Evolutionary conservation across 805 yeast genomes (phyloP).

Genomic region (Pichia insulana): DNA sequence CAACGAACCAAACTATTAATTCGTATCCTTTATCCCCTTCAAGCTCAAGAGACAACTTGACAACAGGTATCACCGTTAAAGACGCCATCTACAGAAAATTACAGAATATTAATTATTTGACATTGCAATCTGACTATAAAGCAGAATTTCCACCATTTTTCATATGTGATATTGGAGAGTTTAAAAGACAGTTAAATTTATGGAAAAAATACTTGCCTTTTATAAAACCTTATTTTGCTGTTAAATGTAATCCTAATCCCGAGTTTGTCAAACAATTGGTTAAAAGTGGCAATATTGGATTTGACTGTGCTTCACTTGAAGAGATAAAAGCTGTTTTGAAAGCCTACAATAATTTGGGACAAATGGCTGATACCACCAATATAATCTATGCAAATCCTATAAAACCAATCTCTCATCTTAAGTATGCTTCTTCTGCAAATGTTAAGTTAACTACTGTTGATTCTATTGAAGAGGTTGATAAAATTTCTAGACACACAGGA

Average conservation of each 20-base stretch:
- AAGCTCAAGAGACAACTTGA: not conserved
- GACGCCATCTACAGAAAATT: conserved; percentile 10
- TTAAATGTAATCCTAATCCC: conserved; percentile 80
- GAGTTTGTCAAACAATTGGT: conserved; percentile 51
- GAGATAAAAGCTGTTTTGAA: conserved; percentile 65
- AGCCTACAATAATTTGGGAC: not conserved
- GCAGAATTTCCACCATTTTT: conserved; percentile 74
- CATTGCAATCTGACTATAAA: not conserved
- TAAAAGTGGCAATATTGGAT: conserved; percentile 52
- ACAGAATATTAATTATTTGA: conserved; percentile 36
- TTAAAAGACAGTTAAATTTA: conserved; percentile 47
- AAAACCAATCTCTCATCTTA: conserved; percentile 73
- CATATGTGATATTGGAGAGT: conserved; percentile 75
- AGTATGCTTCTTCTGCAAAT: conserved; percentile 50
- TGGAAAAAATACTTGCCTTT: conserved; percentile 66
- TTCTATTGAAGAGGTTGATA: conserved; percentile 74
- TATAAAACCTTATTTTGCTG: conserved; percentile 86
- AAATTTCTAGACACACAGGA: conserved; percentile 42
- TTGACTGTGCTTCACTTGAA: conserved; percentile 87
- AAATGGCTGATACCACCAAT: conserved; percentile 50
- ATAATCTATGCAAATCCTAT: conserved; percentile 93
- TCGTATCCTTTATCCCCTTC: conserved; percentile 10
- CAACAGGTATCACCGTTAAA: conserved; percentile 5
- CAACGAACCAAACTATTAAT: not conserved
- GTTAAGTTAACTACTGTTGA: conserved; percentile 83